These are phyloP conservation scores for Alisma plantagoaquatica DNA, from an alignment of 106 monocot species.

Conservation along the genomic window DNA sequence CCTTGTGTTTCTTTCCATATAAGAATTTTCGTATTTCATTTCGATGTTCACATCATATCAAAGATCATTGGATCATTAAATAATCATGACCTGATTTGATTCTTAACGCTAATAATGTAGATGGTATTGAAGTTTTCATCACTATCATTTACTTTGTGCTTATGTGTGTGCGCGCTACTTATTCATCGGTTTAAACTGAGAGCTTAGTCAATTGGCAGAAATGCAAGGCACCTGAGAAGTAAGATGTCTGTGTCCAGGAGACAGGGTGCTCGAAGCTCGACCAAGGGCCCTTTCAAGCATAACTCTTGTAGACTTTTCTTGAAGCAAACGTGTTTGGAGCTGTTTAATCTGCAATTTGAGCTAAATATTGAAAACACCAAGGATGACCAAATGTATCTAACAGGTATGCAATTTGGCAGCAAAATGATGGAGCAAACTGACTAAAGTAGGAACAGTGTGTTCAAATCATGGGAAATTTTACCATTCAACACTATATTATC, in stretches of 20 bases:
- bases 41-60: no score
- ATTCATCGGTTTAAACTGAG: no score
- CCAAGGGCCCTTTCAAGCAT: constrained; percentile 79
- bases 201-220: no score
- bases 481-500: neutral
- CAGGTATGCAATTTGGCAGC: neutral
- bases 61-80: no score
- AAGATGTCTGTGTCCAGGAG: constrained; percentile 71
- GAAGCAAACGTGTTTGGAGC: constrained; percentile 64
- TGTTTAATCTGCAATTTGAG: constrained; percentile 44
- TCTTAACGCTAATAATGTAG: no score
- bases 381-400: neutral
- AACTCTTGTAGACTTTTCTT: constrained; percentile 42
- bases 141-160: no score
- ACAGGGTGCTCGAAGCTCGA: constrained; percentile 64
- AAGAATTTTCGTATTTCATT: no score
- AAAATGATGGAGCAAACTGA: neutral
- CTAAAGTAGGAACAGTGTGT: neutral
- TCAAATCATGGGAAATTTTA: neutral
- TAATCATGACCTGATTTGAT: no score
- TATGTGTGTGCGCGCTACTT: no score
- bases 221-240: constrained; percentile 38
- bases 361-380: neutral
- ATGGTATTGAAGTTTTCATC: no score
- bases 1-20: no score